Evolutionary conservation across 495 filamentous ascomycete species (phyloP).

Genomic region (Aspergillus sclerotioniger): DNA sequence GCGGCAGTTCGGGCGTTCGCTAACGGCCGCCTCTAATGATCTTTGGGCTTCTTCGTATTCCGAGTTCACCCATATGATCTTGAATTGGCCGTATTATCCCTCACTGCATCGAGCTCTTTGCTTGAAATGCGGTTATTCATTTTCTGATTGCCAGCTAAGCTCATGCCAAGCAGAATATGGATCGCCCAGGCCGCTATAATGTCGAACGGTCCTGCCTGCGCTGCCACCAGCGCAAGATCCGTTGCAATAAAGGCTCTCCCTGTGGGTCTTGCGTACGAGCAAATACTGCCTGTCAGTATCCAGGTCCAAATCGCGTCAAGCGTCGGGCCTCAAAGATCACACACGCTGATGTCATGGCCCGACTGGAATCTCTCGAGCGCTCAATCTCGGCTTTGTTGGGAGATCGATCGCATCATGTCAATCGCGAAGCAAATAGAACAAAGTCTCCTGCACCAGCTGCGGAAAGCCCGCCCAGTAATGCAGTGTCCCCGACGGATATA

Average conservation of each 20-base stretch:
- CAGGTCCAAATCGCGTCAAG: constrained; percentile 27
- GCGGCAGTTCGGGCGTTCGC: background rate
- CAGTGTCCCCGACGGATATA: background rate
- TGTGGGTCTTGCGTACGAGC: constrained; percentile 29
- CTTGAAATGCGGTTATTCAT: background rate
- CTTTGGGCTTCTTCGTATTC: background rate
- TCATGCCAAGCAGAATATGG: background rate
- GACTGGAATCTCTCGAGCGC: constrained; percentile 32
- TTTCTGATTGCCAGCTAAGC: background rate
- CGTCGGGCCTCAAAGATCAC: constrained; percentile 23
- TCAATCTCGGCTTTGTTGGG: constrained; percentile 18
- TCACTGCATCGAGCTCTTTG: background rate
- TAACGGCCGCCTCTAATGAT: background rate
- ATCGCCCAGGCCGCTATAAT: constrained; percentile 1
- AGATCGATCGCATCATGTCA: background rate
- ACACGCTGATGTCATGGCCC: constrained; percentile 17
- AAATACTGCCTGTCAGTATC: constrained; percentile 31
- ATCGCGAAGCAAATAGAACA: background rate
- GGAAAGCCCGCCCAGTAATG: background rate
- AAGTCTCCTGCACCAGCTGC: background rate
- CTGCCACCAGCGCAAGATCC: constrained; percentile 39
- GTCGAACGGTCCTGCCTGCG: constrained; percentile 32
- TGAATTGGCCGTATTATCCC: background rate
- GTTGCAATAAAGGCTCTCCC: constrained; percentile 33
- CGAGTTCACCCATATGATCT: background rate